A percentile compares a stretch with the other conserved stretches of the same genome.
phyloP scores from a whole-genome alignment of 805 yeast species.

The Schwanniomyces yamadae region DNA sequence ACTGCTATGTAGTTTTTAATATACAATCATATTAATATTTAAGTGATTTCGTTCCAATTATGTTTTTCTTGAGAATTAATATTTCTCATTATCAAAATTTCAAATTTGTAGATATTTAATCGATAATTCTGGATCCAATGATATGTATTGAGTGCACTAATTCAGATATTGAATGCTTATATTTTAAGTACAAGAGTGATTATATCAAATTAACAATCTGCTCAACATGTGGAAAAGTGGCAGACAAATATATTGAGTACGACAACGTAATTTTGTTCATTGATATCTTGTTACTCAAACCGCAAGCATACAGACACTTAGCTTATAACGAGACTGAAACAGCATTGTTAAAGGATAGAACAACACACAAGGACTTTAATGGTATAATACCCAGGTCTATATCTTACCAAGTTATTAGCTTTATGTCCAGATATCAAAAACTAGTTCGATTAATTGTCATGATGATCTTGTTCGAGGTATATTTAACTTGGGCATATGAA shows the following conservation, averaged over 20 bases:
- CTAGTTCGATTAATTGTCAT: slow-evolving; percentile 53
- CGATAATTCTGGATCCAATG: slow-evolving; percentile 43
- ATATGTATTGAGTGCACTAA: slow-evolving; percentile 86
- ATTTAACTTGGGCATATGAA: slow-evolving; percentile 87
- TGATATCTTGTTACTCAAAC: slow-evolving; percentile 78
- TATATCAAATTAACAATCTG: slow-evolving; percentile 83
- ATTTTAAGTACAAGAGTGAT: slow-evolving; percentile 68
- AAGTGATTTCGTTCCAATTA: not conserved
- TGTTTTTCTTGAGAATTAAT: not conserved
- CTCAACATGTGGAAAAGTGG: slow-evolving; percentile 64
- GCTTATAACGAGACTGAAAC: slow-evolving; percentile 64
- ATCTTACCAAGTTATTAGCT: slow-evolving; percentile 2
- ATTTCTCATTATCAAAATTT: not conserved
- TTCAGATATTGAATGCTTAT: slow-evolving; percentile 59
- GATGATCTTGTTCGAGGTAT: slow-evolving; percentile 79
- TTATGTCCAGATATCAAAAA: slow-evolving; percentile 19
- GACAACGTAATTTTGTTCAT: slow-evolving; percentile 82
- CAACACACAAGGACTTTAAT: slow-evolving; percentile 5
- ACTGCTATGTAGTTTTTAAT: not conserved
- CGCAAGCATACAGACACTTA: slow-evolving; percentile 85
- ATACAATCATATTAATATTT: not conserved
- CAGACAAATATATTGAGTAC: slow-evolving; percentile 88
- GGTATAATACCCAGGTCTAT: slow-evolving; percentile 16
- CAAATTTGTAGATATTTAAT: not conserved
- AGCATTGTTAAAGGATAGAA: slow-evolving; percentile 13